Evolutionary conservation across 257 asterid species (phyloP), one percentile per base, ranked within the genome.

Genomic region (Solanum sejunctum): DNA sequence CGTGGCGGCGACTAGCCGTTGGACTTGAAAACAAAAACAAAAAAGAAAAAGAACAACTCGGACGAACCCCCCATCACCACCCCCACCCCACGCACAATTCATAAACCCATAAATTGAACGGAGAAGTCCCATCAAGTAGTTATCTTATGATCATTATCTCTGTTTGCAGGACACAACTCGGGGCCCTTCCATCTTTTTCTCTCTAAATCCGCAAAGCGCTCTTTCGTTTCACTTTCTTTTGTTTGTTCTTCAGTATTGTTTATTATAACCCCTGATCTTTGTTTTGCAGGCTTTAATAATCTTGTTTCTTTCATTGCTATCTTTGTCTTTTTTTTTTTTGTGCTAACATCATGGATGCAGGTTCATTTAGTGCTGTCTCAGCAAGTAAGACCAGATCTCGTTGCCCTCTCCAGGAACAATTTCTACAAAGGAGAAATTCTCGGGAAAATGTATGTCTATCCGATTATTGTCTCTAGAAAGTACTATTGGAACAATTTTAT

Each of bases 271-370:
- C 3, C 58, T 58, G n/a, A 81, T 45, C 5, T 21, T 23, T 15
- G 26, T 66, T 61, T 23, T 82, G 57, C 84, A 82, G 84, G 78
- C 58, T 41, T 45, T 45, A 12, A n/a, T 41, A 12, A 12, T 60
- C 43, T 49, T 60, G 55, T 81, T 41, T 63, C 39, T 12, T 36
- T 56, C 39, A 12, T 55, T 55, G 21, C 1, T 8, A 32, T 78
- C 4, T 26, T 23, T 78, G 52, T 56, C n/a, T 20, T 13, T 21
- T 3, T 7, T 43, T 17, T 15, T n/a, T 82, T 51, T 16, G 64
- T 60, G 61, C 73, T 84, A 84, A 84, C 55, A 32, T 8, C 49
- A 84, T 84, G 86, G 84, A 84, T 43, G 49, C 86, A 84, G 86
- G 86, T 77, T 57, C 36, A 23, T n/a, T 47, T 15, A 84, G 81